Percentiles rank a stretch among this genome's conserved stretches.
Evolutionary conservation across 169 alveolate species (phyloP).

Genomic region (Eimeria nieschulzi): DNA sequence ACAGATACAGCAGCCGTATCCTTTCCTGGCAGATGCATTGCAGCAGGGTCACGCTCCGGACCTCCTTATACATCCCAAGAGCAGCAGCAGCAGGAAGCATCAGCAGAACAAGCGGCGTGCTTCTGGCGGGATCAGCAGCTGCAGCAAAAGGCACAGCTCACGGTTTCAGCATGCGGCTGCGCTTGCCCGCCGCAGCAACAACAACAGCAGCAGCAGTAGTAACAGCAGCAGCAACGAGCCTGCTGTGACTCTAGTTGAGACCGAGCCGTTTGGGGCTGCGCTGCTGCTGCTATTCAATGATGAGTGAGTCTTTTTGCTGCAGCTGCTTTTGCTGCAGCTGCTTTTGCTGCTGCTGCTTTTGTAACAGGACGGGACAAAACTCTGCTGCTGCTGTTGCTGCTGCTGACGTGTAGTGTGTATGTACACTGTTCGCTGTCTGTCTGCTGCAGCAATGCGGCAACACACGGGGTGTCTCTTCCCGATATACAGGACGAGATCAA

Average conservation of each 20-base stretch:
- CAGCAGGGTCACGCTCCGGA: conserved; percentile 32
- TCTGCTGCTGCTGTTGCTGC: conserved; percentile 25
- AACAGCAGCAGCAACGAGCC: neutral
- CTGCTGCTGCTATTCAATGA: conserved; percentile 39
- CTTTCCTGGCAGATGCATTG: conserved; percentile 34
- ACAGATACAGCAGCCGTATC: conserved; percentile 12
- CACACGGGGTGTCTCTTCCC: neutral
- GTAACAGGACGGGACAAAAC: no score
- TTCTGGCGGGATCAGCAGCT: conserved; percentile 12
- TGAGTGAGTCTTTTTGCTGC: conserved; percentile 1
- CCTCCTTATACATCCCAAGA: conserved; percentile 23
- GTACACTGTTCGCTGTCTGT: no score
- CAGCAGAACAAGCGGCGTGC: neutral
- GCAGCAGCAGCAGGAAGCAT: conserved; percentile 22
- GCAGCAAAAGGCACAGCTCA: conserved; percentile 7
- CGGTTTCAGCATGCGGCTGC: neutral
- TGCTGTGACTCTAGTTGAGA: conserved; percentile 6
- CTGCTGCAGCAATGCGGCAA: conserved; percentile 28
- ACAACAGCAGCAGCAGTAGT: neutral
- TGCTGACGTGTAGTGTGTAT: no score
- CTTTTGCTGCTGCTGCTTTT: conserved; percentile 14
- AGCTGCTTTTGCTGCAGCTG: conserved; percentile 12
- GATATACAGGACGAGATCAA: neutral
- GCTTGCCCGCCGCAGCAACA: conserved; percentile 6
- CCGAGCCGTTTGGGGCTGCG: conserved; percentile 33